Conservation (phyloP, 768 basidiomycete species). For the Hypholoma sublateritium region DNA sequence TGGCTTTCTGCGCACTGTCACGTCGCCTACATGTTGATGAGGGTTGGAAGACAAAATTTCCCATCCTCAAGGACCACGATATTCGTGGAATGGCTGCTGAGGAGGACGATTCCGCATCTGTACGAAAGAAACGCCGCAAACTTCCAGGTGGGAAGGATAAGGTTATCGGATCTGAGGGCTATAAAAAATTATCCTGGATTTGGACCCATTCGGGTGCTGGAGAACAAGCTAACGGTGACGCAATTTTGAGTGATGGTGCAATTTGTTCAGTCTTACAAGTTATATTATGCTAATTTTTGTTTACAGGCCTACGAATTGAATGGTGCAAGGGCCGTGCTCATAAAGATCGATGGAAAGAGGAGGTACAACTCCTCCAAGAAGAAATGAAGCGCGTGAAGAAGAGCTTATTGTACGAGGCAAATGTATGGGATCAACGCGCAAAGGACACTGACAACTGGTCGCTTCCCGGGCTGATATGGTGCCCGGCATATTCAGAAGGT, state of each 20-base stretch:
- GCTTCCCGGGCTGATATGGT: neutral
- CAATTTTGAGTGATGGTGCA: neutral
- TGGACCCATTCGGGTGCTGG: slow-evolving; percentile 17
- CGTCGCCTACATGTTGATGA: neutral
- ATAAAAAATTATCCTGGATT: slow-evolving; percentile 21
- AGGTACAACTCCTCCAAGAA: slow-evolving; percentile 30
- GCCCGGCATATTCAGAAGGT: slow-evolving; percentile 6
- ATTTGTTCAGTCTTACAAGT: neutral
- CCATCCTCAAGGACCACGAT: slow-evolving; percentile 16
- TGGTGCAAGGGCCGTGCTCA: slow-evolving; percentile 30
- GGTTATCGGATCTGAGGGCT: slow-evolving; percentile 12
- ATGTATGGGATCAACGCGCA: slow-evolving; percentile 14
- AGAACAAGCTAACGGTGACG: slow-evolving; percentile 4
- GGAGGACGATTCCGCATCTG: slow-evolving; percentile 2
- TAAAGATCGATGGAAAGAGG: slow-evolving; percentile 33
- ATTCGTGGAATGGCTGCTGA: slow-evolving; percentile 13
- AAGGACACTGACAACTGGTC: neutral
- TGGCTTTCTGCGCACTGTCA: slow-evolving; percentile 5
- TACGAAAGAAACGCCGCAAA: neutral
- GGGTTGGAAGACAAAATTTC: slow-evolving; percentile 2
- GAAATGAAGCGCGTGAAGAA: slow-evolving; percentile 30
- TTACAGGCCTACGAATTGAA: slow-evolving; percentile 24
- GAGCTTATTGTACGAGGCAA: slow-evolving; percentile 17
- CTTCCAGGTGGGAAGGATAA: neutral
- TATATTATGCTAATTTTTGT: neutral